Evolutionary conservation across 495 filamentous ascomycete species (phyloP), one percentile per base, ranked within the genome.

Genomic region (Lepraria neglecta): DNA sequence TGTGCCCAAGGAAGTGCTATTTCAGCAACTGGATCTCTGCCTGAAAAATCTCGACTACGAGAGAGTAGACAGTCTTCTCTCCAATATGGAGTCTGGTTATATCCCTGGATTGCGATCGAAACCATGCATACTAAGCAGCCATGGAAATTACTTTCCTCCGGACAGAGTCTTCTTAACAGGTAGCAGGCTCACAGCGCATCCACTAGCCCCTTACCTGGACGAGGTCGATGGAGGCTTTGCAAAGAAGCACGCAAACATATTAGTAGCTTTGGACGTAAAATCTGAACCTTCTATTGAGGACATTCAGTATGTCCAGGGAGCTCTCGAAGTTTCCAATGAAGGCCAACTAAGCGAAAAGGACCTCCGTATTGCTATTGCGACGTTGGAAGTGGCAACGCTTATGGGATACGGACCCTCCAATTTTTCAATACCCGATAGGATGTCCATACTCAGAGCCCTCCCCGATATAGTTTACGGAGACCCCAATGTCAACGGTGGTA

Each of bases 351-450:
- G 56, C 10, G 59, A 60, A 14, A 17, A 21, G 0, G 63, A 69
- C 12, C 50, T 73, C 12, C 40, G 12, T 31, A 60, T 75, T 17
- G 71, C 66, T 19, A 69, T 72, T 14, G 57, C 69, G 46, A 46
- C 69, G 9, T 46, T 72, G 17, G 58, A 67, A 19, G 58, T 73
- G 28, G 65, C 70, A 12, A 62, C 66, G 6, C 51, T 31, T 33
- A 27, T 69, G 21, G 56, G 48, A 33, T 63, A 58, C 9, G 61
- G 11, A 33, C 60, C 40, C 33, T 47, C 55, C 48, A 56, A 47
- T 3, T 21, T 72, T 35, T 40, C 27, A 17, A 61, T 65, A 28
- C 69, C 69, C 0, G 69, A 72, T 31, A 58, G 56, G 14, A 61
- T 47, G 3, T 42, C 47, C 3, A 61, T 33, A 17, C 45, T 70